Conservation (phyloP, 495 filamentous ascomycete genomes). For the Penicillium paradoxum region DNA sequence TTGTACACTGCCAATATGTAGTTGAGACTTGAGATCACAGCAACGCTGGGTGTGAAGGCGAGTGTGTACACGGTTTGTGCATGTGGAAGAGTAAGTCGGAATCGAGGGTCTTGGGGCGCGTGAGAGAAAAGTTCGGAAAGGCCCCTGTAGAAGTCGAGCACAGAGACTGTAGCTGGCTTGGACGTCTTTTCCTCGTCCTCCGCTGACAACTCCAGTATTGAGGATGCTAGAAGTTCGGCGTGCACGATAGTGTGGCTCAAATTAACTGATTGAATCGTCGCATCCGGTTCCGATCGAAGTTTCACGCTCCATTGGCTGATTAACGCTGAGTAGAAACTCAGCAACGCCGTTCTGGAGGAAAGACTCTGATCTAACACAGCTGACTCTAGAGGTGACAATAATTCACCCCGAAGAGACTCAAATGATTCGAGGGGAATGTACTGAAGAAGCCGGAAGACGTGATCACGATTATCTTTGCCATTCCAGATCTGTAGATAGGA, state of each 20-base stretch:
- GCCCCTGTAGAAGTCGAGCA: conserved; percentile 67
- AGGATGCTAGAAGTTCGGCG: conserved; percentile 57
- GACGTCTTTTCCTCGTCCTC: conserved; percentile 6
- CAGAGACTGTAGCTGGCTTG: conserved; percentile 30
- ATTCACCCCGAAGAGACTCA: conserved; percentile 39
- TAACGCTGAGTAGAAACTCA: conserved; percentile 67
- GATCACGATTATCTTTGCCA: conserved; percentile 53
- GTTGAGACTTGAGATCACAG: conserved; percentile 66
- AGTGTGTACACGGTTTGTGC: conserved; percentile 66
- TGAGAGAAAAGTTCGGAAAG: conserved; percentile 53
- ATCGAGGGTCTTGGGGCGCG: conserved; percentile 39
- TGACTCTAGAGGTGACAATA: conserved; percentile 55
- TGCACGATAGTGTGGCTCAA: conserved; percentile 50
- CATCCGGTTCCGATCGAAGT: conserved; percentile 26
- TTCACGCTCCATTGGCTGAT: conserved; percentile 62
- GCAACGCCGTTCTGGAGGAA: conserved; percentile 48
- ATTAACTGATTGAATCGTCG: conserved; percentile 29
- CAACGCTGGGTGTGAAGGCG: conserved; percentile 56
- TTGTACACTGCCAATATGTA: conserved; percentile 65
- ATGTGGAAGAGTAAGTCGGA: conserved; percentile 63
- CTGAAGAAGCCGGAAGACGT: conserved; percentile 60
- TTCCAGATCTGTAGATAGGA: conserved; percentile 64
- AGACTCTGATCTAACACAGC: conserved; percentile 49
- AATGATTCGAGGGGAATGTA: conserved; percentile 59
- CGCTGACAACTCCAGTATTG: conserved; percentile 49